These are phyloP conservation scores for Thamnidium elegans DNA, from an alignment of 192 early-diverging fungal species.

Conservation along the genomic window DNA sequence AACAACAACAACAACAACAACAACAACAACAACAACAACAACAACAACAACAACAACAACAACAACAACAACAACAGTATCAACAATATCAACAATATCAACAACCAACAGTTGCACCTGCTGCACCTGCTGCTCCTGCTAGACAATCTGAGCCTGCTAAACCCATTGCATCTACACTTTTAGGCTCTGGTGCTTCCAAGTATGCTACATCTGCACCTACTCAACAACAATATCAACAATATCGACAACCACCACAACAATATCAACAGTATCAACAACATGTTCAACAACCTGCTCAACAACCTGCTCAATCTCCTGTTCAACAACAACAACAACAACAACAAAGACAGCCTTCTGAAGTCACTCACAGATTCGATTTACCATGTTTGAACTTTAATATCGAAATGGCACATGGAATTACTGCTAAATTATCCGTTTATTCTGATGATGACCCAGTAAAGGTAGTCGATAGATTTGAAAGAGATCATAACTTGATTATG, in stretches of 20 bases:
- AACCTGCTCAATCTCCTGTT: background rate
- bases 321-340: background rate
- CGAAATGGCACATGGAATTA: constrained; percentile 17
- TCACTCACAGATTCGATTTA: background rate
- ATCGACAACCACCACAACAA: background rate
- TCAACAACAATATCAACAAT: background rate
- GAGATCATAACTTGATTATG: constrained; percentile 15
- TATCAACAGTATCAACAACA: background rate
- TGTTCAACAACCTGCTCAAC: background rate
- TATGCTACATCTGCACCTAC: background rate
- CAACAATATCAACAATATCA: constrained; percentile 3
- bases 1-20: too few species aligned
- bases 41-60: constrained; percentile 7
- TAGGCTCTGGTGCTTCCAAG: constrained; percentile 6
- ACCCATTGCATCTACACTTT: background rate
- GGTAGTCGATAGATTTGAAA: constrained; percentile 19
- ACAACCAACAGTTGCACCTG: background rate
- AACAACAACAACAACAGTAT: constrained; percentile 3
- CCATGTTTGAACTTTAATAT: constrained; percentile 17
- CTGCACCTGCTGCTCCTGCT: background rate
- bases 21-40: background rate
- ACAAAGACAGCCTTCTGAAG: background rate
- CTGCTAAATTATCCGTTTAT: constrained; percentile 21
- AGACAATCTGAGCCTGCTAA: background rate
- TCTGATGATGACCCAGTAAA: background rate